Conservation (phyloP, 2,329 filamentous ascomycete species). For the Gyromitra esculenta region DNA sequence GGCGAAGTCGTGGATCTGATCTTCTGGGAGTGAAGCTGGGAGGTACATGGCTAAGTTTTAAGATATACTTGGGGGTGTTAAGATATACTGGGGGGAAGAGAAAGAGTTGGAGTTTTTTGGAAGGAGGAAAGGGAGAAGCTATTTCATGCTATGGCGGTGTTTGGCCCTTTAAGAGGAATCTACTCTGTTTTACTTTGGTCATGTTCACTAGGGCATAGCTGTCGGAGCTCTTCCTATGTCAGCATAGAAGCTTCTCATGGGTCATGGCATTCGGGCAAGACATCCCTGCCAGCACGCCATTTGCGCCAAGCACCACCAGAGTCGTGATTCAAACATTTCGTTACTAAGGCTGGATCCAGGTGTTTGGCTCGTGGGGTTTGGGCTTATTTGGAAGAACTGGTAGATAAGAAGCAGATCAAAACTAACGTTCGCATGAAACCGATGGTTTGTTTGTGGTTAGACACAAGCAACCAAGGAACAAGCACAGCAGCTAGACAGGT, state of each 20-base stretch:
- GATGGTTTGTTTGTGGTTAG: background rate
- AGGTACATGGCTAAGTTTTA: background rate
- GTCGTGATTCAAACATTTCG: no score
- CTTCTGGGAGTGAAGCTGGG: background rate
- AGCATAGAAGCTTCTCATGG: no score
- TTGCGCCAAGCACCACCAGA: slow-evolving; percentile 4
- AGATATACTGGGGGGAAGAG: background rate
- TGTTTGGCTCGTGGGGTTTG: background rate
- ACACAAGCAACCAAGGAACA: background rate
- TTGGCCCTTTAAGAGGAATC: background rate
- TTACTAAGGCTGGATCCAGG: no score
- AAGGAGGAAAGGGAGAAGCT: background rate
- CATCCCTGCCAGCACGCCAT: slow-evolving; percentile 14
- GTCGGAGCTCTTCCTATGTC: background rate
- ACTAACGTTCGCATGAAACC: no score
- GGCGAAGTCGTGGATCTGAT: slow-evolving; percentile 7
- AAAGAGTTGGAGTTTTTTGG: background rate
- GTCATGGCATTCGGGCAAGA: no score
- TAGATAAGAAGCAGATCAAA: background rate
- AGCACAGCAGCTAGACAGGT: no score
- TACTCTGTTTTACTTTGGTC: slow-evolving; percentile 2
- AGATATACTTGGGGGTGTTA: background rate
- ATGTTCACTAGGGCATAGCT: background rate
- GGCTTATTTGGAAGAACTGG: background rate
- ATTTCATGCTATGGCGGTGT: background rate